phyloP scores from a whole-genome alignment of 305 asterid genomes.

The Plantago lanceolata region DNA sequence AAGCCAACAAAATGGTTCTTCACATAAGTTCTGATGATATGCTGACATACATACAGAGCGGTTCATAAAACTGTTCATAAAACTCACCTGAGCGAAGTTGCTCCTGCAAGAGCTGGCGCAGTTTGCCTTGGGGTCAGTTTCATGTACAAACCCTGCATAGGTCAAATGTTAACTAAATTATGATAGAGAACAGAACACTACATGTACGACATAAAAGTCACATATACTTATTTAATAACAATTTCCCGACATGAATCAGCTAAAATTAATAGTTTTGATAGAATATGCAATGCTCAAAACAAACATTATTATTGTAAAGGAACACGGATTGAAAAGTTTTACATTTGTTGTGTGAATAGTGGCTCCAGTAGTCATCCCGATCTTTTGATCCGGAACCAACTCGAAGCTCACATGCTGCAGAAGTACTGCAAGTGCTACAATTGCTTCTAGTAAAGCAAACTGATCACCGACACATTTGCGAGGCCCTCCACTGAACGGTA shows the following conservation, averaged over 20 bases:
- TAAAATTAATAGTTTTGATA: neutral
- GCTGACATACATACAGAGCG: neutral
- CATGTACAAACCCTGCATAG: slow-evolving; percentile 86
- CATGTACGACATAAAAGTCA: neutral
- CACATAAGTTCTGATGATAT: no score
- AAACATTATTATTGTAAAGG: no score
- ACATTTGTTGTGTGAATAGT: slow-evolving; percentile 94
- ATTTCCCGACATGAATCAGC: neutral
- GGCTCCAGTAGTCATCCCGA: slow-evolving; percentile 95
- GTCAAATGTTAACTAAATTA: slow-evolving; percentile 8
- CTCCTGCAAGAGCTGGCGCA: slow-evolving; percentile 33
- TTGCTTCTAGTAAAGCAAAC: slow-evolving; percentile 86
- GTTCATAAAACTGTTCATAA: no score
- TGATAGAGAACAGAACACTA: neutral
- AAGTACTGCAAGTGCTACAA: slow-evolving; percentile 65
- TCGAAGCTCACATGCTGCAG: slow-evolving; percentile 64
- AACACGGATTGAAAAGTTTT: slow-evolving; percentile 23
- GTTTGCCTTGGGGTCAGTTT: slow-evolving; percentile 59
- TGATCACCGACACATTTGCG: slow-evolving; percentile 97
- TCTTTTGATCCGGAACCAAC: slow-evolving; percentile 75
- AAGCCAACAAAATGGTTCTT: no score
- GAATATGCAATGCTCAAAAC: neutral
- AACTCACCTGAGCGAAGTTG: slow-evolving; percentile 29
- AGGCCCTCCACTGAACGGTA: slow-evolving; percentile 97
- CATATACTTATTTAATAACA: neutral